Conservation (phyloP, 2,329 filamentous ascomycete genomes). For the Coniella lustricola region DNA sequence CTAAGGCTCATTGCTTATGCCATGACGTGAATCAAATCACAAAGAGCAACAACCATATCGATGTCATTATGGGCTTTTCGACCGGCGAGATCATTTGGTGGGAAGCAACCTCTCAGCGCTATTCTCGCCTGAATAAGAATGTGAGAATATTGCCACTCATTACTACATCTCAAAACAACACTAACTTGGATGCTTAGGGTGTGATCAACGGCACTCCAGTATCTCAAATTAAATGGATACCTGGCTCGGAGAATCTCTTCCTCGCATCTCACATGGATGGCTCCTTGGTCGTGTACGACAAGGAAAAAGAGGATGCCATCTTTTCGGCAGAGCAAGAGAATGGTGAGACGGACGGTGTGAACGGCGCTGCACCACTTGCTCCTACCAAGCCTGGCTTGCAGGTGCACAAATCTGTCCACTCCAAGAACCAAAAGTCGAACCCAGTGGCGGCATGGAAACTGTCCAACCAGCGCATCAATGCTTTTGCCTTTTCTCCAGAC, state of each 20-base stretch:
- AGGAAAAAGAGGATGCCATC: conserved; percentile 84
- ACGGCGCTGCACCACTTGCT: conserved; percentile 26
- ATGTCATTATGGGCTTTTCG: conserved; percentile 92
- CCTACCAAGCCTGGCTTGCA: conserved; percentile 47
- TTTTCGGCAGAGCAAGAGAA: conserved; percentile 72
- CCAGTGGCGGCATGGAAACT: conserved; percentile 90
- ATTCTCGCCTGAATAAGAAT: conserved; percentile 94
- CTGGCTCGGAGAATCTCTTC: conserved; percentile 88
- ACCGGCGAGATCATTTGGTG: conserved; percentile 98
- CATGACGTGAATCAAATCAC: conserved; percentile 86
- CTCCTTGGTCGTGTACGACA: conserved; percentile 88
- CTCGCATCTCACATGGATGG: conserved; percentile 90
- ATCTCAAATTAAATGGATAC: conserved; percentile 85
- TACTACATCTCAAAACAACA: conserved; percentile 3
- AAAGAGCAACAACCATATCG: conserved; percentile 72
- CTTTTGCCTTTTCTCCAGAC: conserved; percentile 88
- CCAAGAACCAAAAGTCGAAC: conserved; percentile 87
- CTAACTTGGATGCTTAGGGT: conserved; percentile 45
- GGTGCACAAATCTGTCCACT: conserved; percentile 86
- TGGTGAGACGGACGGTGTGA: conserved; percentile 50
- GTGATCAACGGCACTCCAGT: conserved; percentile 82
- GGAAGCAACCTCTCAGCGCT: conserved; percentile 93
- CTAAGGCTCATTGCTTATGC: conserved; percentile 89
- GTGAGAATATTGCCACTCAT: conserved; percentile 35
- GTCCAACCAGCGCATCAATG: conserved; percentile 83